Evolutionary conservation across 192 early-diverging fungal genomes (phyloP).

Genomic region (Linnemannia elongata): DNA sequence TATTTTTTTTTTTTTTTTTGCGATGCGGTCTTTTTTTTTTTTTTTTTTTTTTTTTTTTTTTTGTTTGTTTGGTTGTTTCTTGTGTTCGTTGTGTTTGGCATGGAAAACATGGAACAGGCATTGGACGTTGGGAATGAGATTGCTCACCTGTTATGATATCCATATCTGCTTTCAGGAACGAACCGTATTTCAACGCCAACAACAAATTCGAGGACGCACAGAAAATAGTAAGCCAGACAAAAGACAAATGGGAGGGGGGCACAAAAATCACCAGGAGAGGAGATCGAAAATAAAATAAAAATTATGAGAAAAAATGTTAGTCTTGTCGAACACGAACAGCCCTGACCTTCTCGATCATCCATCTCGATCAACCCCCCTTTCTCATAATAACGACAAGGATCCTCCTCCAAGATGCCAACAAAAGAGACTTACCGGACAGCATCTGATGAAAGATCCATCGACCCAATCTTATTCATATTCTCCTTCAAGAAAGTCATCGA

Average conservation of each 20-base stretch:
- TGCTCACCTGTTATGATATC: slow-evolving; percentile 45
- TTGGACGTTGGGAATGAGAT: neutral
- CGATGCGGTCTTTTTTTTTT: neutral
- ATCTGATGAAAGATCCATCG: slow-evolving; percentile 38
- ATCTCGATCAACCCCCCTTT: too few species aligned
- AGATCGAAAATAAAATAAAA: too few species aligned
- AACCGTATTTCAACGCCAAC: neutral
- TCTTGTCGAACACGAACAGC: neutral
- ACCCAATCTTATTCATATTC: slow-evolving; percentile 45
- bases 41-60: too few species aligned
- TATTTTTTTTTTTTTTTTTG: neutral
- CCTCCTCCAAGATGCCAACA: neutral
- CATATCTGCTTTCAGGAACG: slow-evolving; percentile 36
- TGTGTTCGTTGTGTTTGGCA: too few species aligned
- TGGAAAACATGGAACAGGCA: too few species aligned
- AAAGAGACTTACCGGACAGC: slow-evolving; percentile 23
- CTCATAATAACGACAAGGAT: too few species aligned
- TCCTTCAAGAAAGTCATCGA: slow-evolving; percentile 50
- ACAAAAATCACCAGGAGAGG: neutral
- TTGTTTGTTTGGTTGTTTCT: too few species aligned
- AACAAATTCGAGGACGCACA: neutral
- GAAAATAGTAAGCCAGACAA: neutral
- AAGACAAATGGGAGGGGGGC: neutral
- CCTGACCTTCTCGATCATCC: neutral
- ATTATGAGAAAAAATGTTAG: slow-evolving; percentile 3